Percentiles rank a stretch among this genome's conserved stretches.
Evolutionary conservation across 352 stramenopile genomes (phyloP).

Genomic region (Phytopythium aichiense): DNA sequence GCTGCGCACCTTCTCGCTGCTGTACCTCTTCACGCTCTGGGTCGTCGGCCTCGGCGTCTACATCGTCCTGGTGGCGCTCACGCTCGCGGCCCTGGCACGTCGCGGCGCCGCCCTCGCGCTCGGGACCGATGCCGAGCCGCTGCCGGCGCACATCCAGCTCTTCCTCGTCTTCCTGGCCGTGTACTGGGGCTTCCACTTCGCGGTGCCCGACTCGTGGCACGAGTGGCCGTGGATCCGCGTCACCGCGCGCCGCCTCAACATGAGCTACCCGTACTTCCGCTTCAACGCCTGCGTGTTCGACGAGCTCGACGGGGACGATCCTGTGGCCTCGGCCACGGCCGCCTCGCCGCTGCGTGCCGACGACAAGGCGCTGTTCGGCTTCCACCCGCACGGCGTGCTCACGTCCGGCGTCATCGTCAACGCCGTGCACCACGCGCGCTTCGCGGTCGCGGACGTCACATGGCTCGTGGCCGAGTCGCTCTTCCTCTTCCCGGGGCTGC

Average conservation of each 20-base stretch:
- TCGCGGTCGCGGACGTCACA: constrained; percentile 34
- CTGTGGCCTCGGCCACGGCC: constrained; percentile 3
- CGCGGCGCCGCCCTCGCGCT: constrained; percentile 1
- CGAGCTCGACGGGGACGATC: constrained; percentile 16
- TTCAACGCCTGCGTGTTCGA: constrained; percentile 42
- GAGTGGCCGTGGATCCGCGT: constrained; percentile 43
- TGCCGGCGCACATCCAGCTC: constrained; percentile 16
- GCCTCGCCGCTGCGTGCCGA: constrained; percentile 11
- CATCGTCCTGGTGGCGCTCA: constrained; percentile 14
- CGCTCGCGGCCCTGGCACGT: background rate
- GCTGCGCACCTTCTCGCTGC: constrained; percentile 15
- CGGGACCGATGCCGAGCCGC: background rate
- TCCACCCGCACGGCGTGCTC: constrained; percentile 67
- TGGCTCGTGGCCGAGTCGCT: constrained; percentile 71
- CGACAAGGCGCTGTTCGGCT: constrained; percentile 29
- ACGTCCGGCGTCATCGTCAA: constrained; percentile 54
- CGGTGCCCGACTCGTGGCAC: constrained; percentile 18
- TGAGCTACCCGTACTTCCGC: constrained; percentile 53
- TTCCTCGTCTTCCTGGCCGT: constrained; percentile 29
- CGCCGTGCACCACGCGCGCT: constrained; percentile 44
- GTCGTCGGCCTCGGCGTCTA: constrained; percentile 21
- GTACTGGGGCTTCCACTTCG: constrained; percentile 44
- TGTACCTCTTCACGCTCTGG: constrained; percentile 23
- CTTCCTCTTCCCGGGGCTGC: constrained; percentile 65
- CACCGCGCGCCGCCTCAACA: constrained; percentile 37